Evolutionary conservation across 2,329 filamentous ascomycete genomes (phyloP), one percentile per base, ranked within the genome.

Genomic region (Sporothrix sp.): DNA sequence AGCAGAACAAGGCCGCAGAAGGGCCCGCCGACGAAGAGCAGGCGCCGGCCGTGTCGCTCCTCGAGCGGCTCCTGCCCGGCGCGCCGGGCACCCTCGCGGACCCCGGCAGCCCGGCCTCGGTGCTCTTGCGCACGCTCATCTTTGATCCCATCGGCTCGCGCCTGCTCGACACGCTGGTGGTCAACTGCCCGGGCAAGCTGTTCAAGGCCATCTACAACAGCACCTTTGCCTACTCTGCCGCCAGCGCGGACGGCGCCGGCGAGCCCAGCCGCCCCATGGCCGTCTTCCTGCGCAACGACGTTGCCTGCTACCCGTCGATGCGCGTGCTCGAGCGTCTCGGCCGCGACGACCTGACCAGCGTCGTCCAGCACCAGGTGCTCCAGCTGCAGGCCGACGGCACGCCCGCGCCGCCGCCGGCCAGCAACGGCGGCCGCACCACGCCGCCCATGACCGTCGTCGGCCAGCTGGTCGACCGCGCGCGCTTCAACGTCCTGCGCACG

Each of bases 101-200:
- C 55, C 79, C 80, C 14, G 79, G 79, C 2, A 85, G 87, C 30
- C 84, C 82, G 44, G 85, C 86, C 4, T 76, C 79, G 10, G 72
- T 76, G 14, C 95, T 97, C 62, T 77, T 97, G 63, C 89, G 86
- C 60, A 82, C 85, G 51, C 78, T 97, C 62, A 73, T 96, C 23
- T 97, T 96, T 66, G 89, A 97, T 62, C 76, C 85, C 2, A 83
- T 97, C 47, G 93, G 93, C 14, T 96, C 91, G 3, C 84, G 91
- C 39, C 74, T 98, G 2, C 74, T 97, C 20, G 93, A 98, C 68
- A 87, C 84, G 0, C 83, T 98, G 56, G 79, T 96, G 56, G 78
- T 82, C 23, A 77, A 85, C 62, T 81, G 84, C 14, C 89, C 93
- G 0, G 89, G 87, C 38, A 95, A 93, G 67, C 69, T 89, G 30